Base-by-base conservation (phyloP, 139 green algal genomes). In the Nannochloris sp. region DNA sequence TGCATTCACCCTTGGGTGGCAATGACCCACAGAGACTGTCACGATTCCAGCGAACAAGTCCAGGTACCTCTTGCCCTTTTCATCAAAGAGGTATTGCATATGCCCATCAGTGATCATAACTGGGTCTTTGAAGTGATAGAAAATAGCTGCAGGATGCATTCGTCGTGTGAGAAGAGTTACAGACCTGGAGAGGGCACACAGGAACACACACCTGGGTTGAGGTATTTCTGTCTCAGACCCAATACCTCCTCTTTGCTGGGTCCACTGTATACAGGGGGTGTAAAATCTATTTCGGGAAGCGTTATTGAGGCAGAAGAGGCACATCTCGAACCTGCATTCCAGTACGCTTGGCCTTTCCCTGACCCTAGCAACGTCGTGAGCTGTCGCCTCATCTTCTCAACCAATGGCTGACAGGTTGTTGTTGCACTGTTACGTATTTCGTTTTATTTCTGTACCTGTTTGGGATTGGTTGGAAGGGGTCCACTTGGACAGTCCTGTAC, bases 61-160 rank as follows among this genome's bases (percentile, higher is more conserved):
- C 17, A 98, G 72, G 73, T 91, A 98, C 1, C 91, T 76, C 10
- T 83, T 68, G 1, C 92, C 92, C 12, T 50, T 86, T 66, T 98
- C 92, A 63, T 98, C 92, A 61, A 82, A 98, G 31, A 98, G 70
- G 73, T 98, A 97, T 76, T 98, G 92, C 92, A 95, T 95, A 59
- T 90, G 88, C 58, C 92, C 92, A 56, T 98, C 89, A 31, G 87
- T 80, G 4, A 97, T 93, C 84, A 96, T 96, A 1, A 98, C 79
- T 2, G 69, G 71, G 23, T 78, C 33, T 46, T 78, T 73, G 66
- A 67, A 78, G n/a, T 78, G 53, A 61, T 74, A 53, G 33, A 78
- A 70, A 8, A 78, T 59, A 29, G 71, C 71, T 73, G 70, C 37
- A 59, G 26, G 26, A 48, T 11, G n/a, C 6, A 53, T 53, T 53